A percentile compares a stretch with the other conserved stretches of the same genome.
These are phyloP conservation scores for Peronospora destructor DNA, from an alignment of 352 stramenopile species.

Conservation along the genomic window DNA sequence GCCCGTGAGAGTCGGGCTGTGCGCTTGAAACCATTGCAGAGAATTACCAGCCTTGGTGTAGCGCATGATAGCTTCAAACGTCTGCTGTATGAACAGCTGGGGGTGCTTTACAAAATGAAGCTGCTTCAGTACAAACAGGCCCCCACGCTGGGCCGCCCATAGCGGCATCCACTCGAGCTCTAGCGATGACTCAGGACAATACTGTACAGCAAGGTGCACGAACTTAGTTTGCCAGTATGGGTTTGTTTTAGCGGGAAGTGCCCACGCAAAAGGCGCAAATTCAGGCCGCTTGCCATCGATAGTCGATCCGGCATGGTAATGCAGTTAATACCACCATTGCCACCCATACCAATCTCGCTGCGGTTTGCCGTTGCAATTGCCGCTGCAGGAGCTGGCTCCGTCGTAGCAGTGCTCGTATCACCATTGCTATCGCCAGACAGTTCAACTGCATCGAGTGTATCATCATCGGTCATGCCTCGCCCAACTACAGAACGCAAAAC, in stretches of 20 bases:
- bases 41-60: slow-evolving; percentile 30
- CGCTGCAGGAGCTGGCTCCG: neutral
- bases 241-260: slow-evolving; percentile 24
- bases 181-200: slow-evolving; percentile 16
- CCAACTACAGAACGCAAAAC: slow-evolving; percentile 23
- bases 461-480: slow-evolving; percentile 11
- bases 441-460: slow-evolving; percentile 9
- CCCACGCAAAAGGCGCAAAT: slow-evolving; percentile 27
- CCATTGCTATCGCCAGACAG: neutral
- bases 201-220: slow-evolving; percentile 17
- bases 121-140: slow-evolving; percentile 22
- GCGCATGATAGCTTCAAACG: slow-evolving; percentile 24
- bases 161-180: slow-evolving; percentile 30
- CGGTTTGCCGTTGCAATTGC: slow-evolving; percentile 10
- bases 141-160: slow-evolving; percentile 28
- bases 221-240: slow-evolving; percentile 27
- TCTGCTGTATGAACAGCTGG: slow-evolving; percentile 31
- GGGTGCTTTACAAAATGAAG: slow-evolving; percentile 24
- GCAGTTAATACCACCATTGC: neutral
- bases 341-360: slow-evolving; percentile 4
- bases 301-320: slow-evolving; percentile 2
- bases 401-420: slow-evolving; percentile 1
- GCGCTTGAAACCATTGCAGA: slow-evolving; percentile 31
- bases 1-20: slow-evolving; percentile 14
- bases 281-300: slow-evolving; percentile 10